A percentile compares a stretch with the other conserved stretches of the same genome.
Evolutionary conservation across 1,139 yeast genomes (phyloP).

Genomic region (Magnusiomyces ingens): DNA sequence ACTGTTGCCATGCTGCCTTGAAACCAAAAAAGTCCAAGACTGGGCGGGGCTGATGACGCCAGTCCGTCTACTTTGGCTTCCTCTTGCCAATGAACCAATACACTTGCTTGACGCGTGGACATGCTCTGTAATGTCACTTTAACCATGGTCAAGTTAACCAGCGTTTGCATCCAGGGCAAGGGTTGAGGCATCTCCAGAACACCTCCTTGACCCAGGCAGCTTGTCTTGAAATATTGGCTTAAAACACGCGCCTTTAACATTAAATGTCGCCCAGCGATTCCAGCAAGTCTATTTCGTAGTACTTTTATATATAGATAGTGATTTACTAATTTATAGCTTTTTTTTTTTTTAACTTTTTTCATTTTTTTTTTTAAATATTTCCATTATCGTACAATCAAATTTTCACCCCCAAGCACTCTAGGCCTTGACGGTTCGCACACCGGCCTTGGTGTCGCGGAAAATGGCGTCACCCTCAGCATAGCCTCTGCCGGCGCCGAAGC

Average conservation of each 20-base stretch:
- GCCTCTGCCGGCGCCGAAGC: conserved; percentile 95
- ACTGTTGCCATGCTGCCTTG: too few relatives aligned
- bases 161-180: too few relatives aligned
- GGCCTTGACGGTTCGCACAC: conserved; percentile 34
- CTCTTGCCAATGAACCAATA: too few relatives aligned
- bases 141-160: too few relatives aligned
- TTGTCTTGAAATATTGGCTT: neutral
- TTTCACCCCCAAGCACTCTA: conserved; percentile 13
- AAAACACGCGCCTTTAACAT: neutral
- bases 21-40: too few relatives aligned
- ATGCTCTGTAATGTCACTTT: too few relatives aligned
- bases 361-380: neutral
- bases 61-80: too few relatives aligned
- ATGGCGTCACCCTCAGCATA: conserved; percentile 97
- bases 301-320: neutral
- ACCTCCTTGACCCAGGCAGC: too few relatives aligned
- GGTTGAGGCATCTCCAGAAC: too few relatives aligned
- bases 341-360: neutral
- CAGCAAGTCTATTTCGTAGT: too few relatives aligned
- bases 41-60: too few relatives aligned
- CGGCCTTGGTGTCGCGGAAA: conserved; percentile 50
- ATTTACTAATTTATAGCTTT: neutral
- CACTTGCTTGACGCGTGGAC: too few relatives aligned
- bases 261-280: neutral
- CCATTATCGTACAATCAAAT: neutral